Percentiles rank a stretch among this genome's conserved stretches.
Evolutionary conservation across 148 eudicot species (phyloP).

Genomic region (Camellia granthamiana): DNA sequence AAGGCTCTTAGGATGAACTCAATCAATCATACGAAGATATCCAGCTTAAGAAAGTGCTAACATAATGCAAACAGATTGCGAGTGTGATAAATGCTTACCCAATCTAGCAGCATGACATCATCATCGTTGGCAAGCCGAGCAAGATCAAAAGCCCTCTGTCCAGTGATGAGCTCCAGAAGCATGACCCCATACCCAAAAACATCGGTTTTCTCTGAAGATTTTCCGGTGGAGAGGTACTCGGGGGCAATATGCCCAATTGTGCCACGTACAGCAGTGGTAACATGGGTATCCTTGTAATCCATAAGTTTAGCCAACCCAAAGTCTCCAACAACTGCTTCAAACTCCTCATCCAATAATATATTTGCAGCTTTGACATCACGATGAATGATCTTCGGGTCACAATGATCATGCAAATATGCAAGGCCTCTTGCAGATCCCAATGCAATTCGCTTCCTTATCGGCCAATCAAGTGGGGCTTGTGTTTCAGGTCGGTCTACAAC

Average conservation of each 20-base stretch:
- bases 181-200: constrained; percentile 63
- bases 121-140: constrained; percentile 61
- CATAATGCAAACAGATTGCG: neutral
- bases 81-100: constrained; percentile 38
- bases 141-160: constrained; percentile 65
- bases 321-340: constrained; percentile 69
- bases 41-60: neutral
- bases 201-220: constrained; percentile 64
- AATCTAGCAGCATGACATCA: constrained; percentile 58
- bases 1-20: neutral
- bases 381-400: constrained; percentile 62
- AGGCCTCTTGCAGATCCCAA: constrained; percentile 60
- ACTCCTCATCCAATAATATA: constrained; percentile 63
- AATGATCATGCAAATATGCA: constrained; percentile 57
- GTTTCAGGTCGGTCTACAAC: constrained; percentile 37
- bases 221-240: constrained; percentile 57
- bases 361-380: constrained; percentile 73
- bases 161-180: constrained; percentile 68
- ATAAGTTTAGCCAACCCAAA: constrained; percentile 64
- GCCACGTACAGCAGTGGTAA: constrained; percentile 60
- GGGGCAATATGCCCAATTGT: constrained; percentile 72
- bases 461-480: constrained; percentile 53
- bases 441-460: constrained; percentile 43
- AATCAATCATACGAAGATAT: neutral
- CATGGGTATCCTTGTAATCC: constrained; percentile 65